Conservation (phyloP, 306 rosid genomes). For the Acacia confusa region DNA sequence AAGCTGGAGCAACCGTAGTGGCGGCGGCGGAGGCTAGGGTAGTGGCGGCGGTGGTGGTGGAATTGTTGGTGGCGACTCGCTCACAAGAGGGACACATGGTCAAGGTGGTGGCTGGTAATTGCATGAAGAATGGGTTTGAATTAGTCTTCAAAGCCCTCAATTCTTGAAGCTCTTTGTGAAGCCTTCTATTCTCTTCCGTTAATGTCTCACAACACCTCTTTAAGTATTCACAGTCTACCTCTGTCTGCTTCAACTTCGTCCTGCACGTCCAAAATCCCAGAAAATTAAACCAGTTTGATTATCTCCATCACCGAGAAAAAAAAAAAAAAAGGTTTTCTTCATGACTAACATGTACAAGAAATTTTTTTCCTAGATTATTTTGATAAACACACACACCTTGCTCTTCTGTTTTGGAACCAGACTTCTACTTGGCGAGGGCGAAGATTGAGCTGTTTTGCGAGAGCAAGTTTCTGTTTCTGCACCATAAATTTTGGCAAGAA, state of each 20-base stretch:
- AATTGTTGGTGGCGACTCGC: constrained; percentile 41
- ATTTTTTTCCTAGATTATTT: neutral
- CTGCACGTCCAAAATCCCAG: constrained; percentile 20
- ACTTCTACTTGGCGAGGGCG: constrained; percentile 86
- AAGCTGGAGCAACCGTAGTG: neutral
- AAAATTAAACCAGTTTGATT: neutral
- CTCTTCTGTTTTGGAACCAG: constrained; percentile 89
- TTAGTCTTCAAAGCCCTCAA: constrained; percentile 51
- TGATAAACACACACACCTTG: constrained; percentile 43
- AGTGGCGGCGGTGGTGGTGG: neutral
- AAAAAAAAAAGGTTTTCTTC: neutral
- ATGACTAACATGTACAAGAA: neutral
- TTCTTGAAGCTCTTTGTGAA: constrained; percentile 61
- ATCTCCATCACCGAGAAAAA: neutral
- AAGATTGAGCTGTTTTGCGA: constrained; percentile 69
- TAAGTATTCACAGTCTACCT: constrained; percentile 55
- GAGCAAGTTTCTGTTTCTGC: constrained; percentile 75
- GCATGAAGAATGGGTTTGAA: constrained; percentile 51
- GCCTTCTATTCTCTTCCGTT: constrained; percentile 55
- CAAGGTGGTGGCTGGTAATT: constrained; percentile 59
- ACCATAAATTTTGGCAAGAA: neutral
- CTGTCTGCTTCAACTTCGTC: constrained; percentile 66
- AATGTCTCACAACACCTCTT: constrained; percentile 55
- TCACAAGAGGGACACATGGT: constrained; percentile 68
- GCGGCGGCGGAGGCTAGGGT: neutral